A percentile compares a stretch with the other conserved stretches of the same genome.
Evolutionary conservation across 495 filamentous ascomycete genomes (phyloP).

Genomic region (Penicillium robsamsonii): DNA sequence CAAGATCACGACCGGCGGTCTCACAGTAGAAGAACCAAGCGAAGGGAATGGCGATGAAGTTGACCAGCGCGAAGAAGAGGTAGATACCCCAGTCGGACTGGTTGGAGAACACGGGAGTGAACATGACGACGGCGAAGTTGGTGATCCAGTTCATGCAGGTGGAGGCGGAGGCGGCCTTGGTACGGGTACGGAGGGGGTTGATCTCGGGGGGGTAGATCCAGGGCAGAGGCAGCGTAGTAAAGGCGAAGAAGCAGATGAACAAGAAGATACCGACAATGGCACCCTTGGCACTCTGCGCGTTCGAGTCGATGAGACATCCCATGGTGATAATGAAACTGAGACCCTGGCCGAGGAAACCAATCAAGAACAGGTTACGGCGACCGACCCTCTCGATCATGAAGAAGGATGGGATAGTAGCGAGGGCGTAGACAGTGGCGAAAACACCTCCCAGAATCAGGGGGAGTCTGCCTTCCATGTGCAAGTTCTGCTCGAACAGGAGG

Average conservation of each 20-base stretch:
- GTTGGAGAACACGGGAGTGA: constrained; percentile 42
- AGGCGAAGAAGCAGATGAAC: constrained; percentile 42
- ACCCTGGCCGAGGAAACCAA: constrained; percentile 60
- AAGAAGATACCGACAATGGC: constrained; percentile 42
- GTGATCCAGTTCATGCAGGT: constrained; percentile 48
- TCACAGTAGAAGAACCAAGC: constrained; percentile 71
- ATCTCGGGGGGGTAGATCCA: constrained; percentile 80
- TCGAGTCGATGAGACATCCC: constrained; percentile 28
- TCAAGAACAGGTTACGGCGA: constrained; percentile 68
- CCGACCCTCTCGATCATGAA: constrained; percentile 73
- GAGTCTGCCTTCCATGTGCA: constrained; percentile 56
- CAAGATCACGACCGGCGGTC: constrained; percentile 64
- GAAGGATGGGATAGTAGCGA: constrained; percentile 56
- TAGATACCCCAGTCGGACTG: constrained; percentile 36
- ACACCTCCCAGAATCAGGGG: constrained; percentile 72
- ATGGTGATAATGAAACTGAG: constrained; percentile 40
- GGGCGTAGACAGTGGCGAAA: constrained; percentile 76
- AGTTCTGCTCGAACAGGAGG: constrained; percentile 67
- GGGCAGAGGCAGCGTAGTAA: constrained; percentile 45
- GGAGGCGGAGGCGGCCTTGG: constrained; percentile 54
- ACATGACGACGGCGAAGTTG: constrained; percentile 49
- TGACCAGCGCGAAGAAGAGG: constrained; percentile 67
- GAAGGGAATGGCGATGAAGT: constrained; percentile 62
- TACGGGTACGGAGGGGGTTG: constrained; percentile 69
- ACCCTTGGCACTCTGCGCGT: constrained; percentile 31